phyloP scores from a whole-genome alignment of 495 filamentous ascomycete species.

The Apiosordaria backusii region DNA sequence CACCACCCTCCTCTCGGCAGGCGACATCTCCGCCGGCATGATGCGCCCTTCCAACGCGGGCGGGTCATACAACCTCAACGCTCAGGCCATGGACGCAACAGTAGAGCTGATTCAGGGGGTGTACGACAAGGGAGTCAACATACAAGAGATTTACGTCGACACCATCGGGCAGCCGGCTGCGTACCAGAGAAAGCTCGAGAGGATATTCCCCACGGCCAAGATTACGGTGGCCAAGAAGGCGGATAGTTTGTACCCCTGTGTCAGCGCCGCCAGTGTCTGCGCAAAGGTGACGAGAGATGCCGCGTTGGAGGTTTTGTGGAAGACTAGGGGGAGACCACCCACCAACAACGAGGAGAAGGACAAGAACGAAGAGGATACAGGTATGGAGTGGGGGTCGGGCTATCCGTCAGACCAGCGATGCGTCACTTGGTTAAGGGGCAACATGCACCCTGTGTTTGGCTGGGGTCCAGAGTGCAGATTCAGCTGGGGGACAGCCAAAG shows the following conservation, averaged over 20 bases:
- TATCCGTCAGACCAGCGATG: conserved; percentile 89
- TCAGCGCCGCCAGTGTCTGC: conserved; percentile 88
- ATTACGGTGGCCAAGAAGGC: conserved; percentile 97
- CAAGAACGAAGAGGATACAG: conserved; percentile 18
- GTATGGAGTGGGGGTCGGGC: conserved; percentile 71
- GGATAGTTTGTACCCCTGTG: conserved; percentile 87
- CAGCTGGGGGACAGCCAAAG: conserved; percentile 92
- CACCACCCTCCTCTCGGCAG: conserved; percentile 72
- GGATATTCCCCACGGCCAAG: conserved; percentile 71
- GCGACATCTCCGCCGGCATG: conserved; percentile 80
- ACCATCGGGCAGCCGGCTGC: conserved; percentile 78
- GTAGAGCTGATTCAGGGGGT: conserved; percentile 77
- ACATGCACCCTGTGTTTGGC: conserved; percentile 91
- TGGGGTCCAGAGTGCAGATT: conserved; percentile 92
- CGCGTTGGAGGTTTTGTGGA: conserved; percentile 63
- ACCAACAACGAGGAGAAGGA: conserved; percentile 20
- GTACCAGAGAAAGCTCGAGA: conserved; percentile 81
- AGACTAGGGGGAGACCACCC: conserved; percentile 15
- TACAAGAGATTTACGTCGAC: conserved; percentile 90
- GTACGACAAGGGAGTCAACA: conserved; percentile 67
- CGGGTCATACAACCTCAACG: conserved; percentile 82
- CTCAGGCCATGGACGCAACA: conserved; percentile 96
- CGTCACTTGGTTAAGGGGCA: conserved; percentile 71
- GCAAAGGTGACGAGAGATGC: conserved; percentile 95
- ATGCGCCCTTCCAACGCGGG: conserved; percentile 53